Evolutionary conservation across 106 monocot genomes (phyloP).

Genomic region (Agapanthus africanus): DNA sequence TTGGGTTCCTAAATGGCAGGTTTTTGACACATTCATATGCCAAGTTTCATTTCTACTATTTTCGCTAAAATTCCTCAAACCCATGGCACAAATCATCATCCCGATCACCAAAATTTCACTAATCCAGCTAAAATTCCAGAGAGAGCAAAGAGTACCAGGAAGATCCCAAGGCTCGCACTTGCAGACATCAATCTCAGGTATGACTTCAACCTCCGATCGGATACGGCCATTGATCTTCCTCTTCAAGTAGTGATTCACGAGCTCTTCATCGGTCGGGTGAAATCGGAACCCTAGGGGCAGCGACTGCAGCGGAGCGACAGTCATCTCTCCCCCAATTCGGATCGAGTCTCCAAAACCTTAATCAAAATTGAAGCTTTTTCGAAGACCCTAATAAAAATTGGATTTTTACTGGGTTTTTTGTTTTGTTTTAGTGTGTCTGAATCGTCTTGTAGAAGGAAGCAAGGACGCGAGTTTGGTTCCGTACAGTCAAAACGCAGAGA

Average conservation of each 20-base stretch:
- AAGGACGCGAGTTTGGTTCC: too few relatives aligned
- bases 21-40: too few relatives aligned
- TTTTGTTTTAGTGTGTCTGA: too few relatives aligned
- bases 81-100: too few relatives aligned
- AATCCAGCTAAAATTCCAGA: too few relatives aligned
- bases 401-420: background rate
- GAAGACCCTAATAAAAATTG: background rate
- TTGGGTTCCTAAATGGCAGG: too few relatives aligned
- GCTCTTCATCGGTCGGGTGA: slow-evolving; percentile 76
- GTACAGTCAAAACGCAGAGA: background rate
- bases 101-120: too few relatives aligned
- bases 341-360: too few relatives aligned
- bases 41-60: too few relatives aligned
- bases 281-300: slow-evolving; percentile 71
- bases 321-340: slow-evolving; percentile 26
- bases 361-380: background rate
- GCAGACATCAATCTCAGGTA: slow-evolving; percentile 73
- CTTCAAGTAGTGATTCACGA: slow-evolving; percentile 69
- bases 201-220: slow-evolving; percentile 34
- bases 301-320: slow-evolving; percentile 12
- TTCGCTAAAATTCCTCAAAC: too few relatives aligned
- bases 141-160: slow-evolving; percentile 34
- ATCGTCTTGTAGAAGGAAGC: background rate
- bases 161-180: slow-evolving; percentile 89
- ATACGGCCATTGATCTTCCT: slow-evolving; percentile 53